These are phyloP conservation scores for Chenopodium quinoa DNA, from an alignment of 148 eudicot species.

Conservation along the genomic window DNA sequence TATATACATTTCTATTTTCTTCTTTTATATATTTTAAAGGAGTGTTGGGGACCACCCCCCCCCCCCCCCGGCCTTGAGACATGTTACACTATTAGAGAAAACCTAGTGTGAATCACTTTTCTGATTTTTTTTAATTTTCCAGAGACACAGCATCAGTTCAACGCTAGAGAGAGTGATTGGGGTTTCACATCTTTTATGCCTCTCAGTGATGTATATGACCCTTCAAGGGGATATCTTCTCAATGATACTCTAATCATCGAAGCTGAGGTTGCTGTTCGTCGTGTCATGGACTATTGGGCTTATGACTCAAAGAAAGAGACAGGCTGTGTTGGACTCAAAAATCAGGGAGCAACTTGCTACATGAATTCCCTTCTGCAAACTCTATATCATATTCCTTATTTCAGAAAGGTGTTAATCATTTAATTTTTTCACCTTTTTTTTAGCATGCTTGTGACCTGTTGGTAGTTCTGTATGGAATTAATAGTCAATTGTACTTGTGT, in stretches of 20 bases:
- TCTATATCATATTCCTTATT: conserved; percentile 87
- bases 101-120: neutral
- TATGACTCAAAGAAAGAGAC: conserved; percentile 97
- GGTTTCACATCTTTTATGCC: conserved; percentile 99
- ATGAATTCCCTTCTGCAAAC: conserved; percentile 98
- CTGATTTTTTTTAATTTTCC: conserved; percentile 22
- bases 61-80: neutral
- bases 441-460: neutral
- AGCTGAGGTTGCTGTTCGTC: conserved; percentile 94
- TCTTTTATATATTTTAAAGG: neutral
- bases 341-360: conserved; percentile 98
- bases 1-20: no score
- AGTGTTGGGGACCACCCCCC: neutral
- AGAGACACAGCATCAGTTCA: conserved; percentile 98
- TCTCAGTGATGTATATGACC: conserved; percentile 86
- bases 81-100: neutral
- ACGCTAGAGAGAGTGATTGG: conserved; percentile 94
- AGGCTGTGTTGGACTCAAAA: conserved; percentile 94
- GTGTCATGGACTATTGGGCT: conserved; percentile 72
- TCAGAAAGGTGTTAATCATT: conserved; percentile 69
- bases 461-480: neutral
- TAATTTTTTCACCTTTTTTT: conserved; percentile 1
- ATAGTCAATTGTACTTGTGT: conserved; percentile 18
- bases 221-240: conserved; percentile 66
- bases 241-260: conserved; percentile 79